Conservation (phyloP, 2,329 filamentous ascomycete genomes). For the Davidsoniella eucalypti region DNA sequence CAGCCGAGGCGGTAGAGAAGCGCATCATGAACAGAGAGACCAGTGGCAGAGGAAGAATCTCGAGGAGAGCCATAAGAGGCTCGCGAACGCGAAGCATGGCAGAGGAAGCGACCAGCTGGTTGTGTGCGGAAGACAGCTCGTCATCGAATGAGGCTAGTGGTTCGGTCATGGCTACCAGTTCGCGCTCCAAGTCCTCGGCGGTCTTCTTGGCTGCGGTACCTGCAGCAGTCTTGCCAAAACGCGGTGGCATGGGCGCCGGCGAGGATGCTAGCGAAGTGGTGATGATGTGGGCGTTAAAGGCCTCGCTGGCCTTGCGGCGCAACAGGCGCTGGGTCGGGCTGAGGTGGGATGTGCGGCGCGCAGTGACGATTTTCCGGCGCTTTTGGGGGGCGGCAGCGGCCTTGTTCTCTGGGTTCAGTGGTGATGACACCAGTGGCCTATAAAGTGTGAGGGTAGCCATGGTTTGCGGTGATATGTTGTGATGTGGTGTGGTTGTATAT, state of each 20-base stretch:
- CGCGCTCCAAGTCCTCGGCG: neutral
- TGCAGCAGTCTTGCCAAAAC: constrained; percentile 1
- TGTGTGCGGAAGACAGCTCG: neutral
- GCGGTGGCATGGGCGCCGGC: constrained; percentile 5
- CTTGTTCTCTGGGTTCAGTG: constrained; percentile 11
- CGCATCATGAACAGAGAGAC: constrained; percentile 6
- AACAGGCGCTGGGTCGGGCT: constrained; percentile 12
- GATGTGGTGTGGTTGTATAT: neutral
- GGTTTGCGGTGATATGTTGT: neutral
- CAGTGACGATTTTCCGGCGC: constrained; percentile 9
- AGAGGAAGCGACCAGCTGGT: neutral
- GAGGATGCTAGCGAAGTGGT: constrained; percentile 9
- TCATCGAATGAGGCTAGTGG: constrained; percentile 6
- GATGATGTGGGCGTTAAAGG: constrained; percentile 12
- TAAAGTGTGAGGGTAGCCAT: constrained; percentile 8
- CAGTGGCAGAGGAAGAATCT: constrained; percentile 7
- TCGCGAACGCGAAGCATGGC: no score
- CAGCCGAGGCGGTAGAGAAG: neutral
- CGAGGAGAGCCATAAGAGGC: constrained; percentile 1
- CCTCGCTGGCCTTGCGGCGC: constrained; percentile 11
- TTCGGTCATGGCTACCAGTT: constrained; percentile 1
- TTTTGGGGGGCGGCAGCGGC: neutral
- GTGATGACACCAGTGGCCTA: constrained; percentile 11
- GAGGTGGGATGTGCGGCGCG: constrained; percentile 10
- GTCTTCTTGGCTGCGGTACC: neutral